Conservation (phyloP, 352 stramenopile genomes). For the Phytophthora agathidicida region DNA sequence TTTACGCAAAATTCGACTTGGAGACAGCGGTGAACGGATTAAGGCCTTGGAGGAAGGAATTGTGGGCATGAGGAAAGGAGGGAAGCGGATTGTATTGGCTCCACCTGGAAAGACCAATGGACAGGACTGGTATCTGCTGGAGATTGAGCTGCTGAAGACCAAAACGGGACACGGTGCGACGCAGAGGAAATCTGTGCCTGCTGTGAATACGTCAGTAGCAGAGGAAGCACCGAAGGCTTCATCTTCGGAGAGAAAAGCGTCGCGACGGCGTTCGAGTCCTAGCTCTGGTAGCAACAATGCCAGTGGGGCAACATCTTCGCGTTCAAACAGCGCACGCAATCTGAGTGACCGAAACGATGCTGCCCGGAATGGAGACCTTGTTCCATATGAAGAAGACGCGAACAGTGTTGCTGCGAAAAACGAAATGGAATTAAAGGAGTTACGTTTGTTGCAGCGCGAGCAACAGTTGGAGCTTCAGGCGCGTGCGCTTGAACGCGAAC, state of each 20-base stretch:
- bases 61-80: slow-evolving; percentile 89
- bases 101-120: slow-evolving; percentile 80
- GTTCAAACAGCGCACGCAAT: slow-evolving; percentile 25
- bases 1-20: slow-evolving; percentile 76
- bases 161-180: slow-evolving; percentile 48
- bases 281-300: slow-evolving; percentile 17
- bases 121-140: slow-evolving; percentile 84
- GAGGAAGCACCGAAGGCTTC: slow-evolving; percentile 19
- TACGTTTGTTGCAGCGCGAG: slow-evolving; percentile 56
- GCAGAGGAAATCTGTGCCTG: slow-evolving; percentile 38
- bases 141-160: slow-evolving; percentile 78
- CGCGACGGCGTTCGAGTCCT: slow-evolving; percentile 42
- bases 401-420: slow-evolving; percentile 34
- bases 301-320: slow-evolving; percentile 11
- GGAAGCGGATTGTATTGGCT: slow-evolving; percentile 89
- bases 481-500: slow-evolving; percentile 47
- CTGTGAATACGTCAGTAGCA: slow-evolving; percentile 18
- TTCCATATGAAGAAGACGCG: slow-evolving; percentile 53
- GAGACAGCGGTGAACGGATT: slow-evolving; percentile 81
- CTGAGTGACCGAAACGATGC: slow-evolving; percentile 14
- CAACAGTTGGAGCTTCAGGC: slow-evolving; percentile 59
- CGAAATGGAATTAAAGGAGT: slow-evolving; percentile 65
- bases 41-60: slow-evolving; percentile 90
- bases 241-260: slow-evolving; percentile 27
- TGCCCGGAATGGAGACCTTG: slow-evolving; percentile 45